Base-by-base conservation (phyloP, 2,329 filamentous ascomycete species). In the Fusarium dlaminii region DNA sequence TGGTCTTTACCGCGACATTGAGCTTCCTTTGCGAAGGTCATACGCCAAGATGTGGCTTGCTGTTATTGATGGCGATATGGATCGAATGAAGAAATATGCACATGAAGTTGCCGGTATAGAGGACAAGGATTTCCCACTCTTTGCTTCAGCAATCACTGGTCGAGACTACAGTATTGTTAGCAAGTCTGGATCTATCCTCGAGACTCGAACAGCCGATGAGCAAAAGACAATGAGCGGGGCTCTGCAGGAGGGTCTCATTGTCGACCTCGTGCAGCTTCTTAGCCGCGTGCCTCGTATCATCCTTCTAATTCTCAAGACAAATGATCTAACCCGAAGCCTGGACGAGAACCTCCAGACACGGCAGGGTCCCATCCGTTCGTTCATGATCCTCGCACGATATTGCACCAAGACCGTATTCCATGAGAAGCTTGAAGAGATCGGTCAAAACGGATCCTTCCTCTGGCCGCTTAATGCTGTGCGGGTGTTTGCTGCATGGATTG, bases 1-100 rank as follows among this genome's bases (percentile, higher is more conserved):
- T 82, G 97, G 96, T 6, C 88, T 99, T 6, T 99, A 99, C 83
- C 93, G 97, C 66, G 94, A 97, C 76, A 98, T 98, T 59, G 94
- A 95, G 1, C 86, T 91, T 64, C 84, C 90, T 4, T 84, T 98
- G 34, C 92, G 95, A 59, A 90, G 95, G 30, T 94, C 92, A 24
- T 99, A 99, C 79, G 96, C 96, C 59, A 97, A 98, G 83, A 93
- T 99, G 81, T 99, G 96, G 96, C 90, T 99, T 17, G 95, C 96
- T 10, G 94, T 99, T 30, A 93, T 99, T 59, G 94, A 98, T 76
- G 93, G 93, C 1, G 94, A 99, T 79, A 92, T 98, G 83, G 83
- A 87, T 7, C 87, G 88, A 27, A 99, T 99, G 96, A 92, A 94
- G 75, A 91, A 92, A 78, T 97, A 98, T 81, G 93, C 96, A 5